Evolutionary conservation across 2,329 filamentous ascomycete genomes (phyloP).

Genomic region (Colletotrichum costaricense): DNA sequence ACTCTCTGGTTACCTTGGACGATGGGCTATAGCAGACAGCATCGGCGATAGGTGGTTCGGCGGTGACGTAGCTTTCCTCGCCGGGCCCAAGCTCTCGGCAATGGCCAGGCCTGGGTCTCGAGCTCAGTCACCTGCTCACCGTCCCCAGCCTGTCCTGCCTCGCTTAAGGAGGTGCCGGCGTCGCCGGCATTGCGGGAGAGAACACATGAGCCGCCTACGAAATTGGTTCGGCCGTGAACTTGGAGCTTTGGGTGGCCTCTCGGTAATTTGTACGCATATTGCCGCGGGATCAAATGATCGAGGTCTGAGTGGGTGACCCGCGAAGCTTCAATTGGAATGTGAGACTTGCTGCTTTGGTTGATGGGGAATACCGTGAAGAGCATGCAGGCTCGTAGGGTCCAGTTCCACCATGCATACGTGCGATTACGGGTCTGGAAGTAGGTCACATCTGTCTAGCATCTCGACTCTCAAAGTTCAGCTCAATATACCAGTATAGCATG

Average conservation of each 20-base stretch:
- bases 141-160: neutral
- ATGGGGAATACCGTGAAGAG: no score
- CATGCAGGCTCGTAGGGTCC: no score
- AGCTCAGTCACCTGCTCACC: constrained; percentile 14
- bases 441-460: no score
- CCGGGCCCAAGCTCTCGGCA: constrained; percentile 13
- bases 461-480: no score
- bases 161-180: constrained; percentile 14
- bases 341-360: no score
- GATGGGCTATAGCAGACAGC: neutral
- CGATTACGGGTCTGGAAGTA: no score
- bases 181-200: constrained; percentile 19
- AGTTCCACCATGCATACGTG: no score
- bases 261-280: neutral
- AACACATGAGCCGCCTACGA: constrained; percentile 1
- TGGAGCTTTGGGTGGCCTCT: neutral
- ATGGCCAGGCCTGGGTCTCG: constrained; percentile 1
- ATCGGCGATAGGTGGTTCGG: neutral
- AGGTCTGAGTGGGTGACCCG: neutral
- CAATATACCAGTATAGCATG: no score
- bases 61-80: neutral
- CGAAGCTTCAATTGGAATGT: no score
- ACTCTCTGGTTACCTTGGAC: neutral
- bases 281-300: neutral
- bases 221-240: constrained; percentile 1